Percentiles rank a stretch among this genome's conserved stretches.
phyloP scores from a whole-genome alignment of 352 stramenopile species.

The Blastocystis sp. region DNA sequence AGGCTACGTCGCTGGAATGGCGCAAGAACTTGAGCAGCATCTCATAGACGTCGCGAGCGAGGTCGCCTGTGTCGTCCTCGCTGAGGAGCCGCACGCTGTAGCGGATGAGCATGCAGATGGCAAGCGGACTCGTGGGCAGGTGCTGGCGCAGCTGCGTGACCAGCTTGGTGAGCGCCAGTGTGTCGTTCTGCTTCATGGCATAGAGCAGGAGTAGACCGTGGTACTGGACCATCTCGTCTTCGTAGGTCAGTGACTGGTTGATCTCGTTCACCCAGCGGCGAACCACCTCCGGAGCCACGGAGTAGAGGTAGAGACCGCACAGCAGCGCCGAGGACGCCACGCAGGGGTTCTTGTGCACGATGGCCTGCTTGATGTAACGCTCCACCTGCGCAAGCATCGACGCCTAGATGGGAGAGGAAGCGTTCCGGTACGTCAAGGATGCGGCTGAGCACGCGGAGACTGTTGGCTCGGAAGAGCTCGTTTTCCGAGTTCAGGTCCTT shows the following conservation, averaged over 20 bases:
- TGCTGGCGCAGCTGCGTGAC: conserved; percentile 66
- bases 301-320: conserved; percentile 71
- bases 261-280: conserved; percentile 89
- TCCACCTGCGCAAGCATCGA: conserved; percentile 80
- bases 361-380: conserved; percentile 95
- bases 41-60: conserved; percentile 66
- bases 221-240: conserved; percentile 91
- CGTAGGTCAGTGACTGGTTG: conserved; percentile 85
- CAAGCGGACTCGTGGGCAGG: conserved; percentile 67
- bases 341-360: conserved; percentile 90
- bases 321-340: conserved; percentile 90
- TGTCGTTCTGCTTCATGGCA: conserved; percentile 93
- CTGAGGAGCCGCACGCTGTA: conserved; percentile 81
- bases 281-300: conserved; percentile 67
- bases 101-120: conserved; percentile 88
- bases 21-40: conserved; percentile 86
- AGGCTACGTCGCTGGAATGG: conserved; percentile 75
- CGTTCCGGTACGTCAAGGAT: conserved; percentile 74
- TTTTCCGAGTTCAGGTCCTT: conserved; percentile 98
- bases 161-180: conserved; percentile 86
- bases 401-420: conserved; percentile 56
- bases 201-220: conserved; percentile 94
- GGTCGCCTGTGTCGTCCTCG: conserved; percentile 63
- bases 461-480: conserved; percentile 94
- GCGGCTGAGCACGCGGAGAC: conserved; percentile 88